Conservation (phyloP, 768 basidiomycete species). For the Boletus huronensis region DNA sequence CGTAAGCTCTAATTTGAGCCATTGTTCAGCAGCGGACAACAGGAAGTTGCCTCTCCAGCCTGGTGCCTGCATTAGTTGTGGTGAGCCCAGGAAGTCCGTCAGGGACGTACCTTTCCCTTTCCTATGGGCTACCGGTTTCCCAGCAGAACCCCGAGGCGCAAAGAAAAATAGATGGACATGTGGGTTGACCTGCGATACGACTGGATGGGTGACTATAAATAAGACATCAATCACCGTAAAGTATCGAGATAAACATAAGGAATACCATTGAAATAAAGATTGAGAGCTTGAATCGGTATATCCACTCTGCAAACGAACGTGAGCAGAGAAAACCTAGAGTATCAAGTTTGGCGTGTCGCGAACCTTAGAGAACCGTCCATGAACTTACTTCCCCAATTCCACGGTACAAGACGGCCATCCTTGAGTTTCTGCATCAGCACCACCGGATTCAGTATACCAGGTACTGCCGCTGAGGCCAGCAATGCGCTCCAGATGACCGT, state of each 20-base stretch:
- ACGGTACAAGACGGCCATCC: slow-evolving; percentile 77
- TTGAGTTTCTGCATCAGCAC: slow-evolving; percentile 89
- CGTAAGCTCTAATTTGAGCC: slow-evolving; percentile 90
- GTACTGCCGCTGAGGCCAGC: slow-evolving; percentile 90
- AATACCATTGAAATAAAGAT: slow-evolving; percentile 83
- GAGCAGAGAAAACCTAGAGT: background rate
- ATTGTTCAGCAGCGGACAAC: slow-evolving; percentile 89
- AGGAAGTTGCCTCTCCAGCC: slow-evolving; percentile 97
- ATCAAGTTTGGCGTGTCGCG: slow-evolving; percentile 2
- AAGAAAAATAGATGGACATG: slow-evolving; percentile 96
- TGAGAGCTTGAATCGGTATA: slow-evolving; percentile 86
- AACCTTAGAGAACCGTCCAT: slow-evolving; percentile 89
- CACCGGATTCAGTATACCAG: slow-evolving; percentile 93
- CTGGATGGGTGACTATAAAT: slow-evolving; percentile 75
- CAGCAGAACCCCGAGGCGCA: slow-evolving; percentile 82
- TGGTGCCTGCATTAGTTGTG: slow-evolving; percentile 19
- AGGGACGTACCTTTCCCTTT: slow-evolving; percentile 72
- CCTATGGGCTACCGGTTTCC: slow-evolving; percentile 90
- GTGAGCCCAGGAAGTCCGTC: background rate
- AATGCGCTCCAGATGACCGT: slow-evolving; percentile 79
- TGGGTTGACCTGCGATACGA: slow-evolving; percentile 91
- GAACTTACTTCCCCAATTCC: slow-evolving; percentile 94
- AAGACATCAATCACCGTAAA: background rate
- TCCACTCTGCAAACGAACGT: slow-evolving; percentile 61
- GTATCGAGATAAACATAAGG: background rate